Evolutionary conservation across 2,329 filamentous ascomycete species (phyloP).

Genomic region (Penicillium hesseltinei): DNA sequence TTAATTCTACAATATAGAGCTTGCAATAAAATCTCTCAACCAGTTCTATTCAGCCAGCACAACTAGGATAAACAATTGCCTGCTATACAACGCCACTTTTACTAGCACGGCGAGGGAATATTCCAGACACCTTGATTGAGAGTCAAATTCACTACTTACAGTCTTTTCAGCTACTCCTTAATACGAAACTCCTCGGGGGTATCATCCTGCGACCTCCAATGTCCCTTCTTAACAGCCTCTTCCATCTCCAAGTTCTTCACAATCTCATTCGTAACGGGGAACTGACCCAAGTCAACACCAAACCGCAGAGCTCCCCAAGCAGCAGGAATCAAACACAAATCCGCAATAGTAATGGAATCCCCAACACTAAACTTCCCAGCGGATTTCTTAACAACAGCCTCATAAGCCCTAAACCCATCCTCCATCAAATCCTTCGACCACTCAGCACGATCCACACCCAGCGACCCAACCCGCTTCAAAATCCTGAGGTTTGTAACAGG

Average conservation of each 20-base stretch:
- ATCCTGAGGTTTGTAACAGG: constrained; percentile 60
- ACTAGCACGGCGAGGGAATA: not conserved
- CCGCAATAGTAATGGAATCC: constrained; percentile 56
- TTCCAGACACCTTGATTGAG: not conserved
- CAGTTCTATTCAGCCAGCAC: not conserved
- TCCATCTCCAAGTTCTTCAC: constrained; percentile 48
- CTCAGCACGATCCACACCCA: constrained; percentile 45
- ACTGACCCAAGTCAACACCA: constrained; percentile 53
- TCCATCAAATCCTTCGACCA: constrained; percentile 56
- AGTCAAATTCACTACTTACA: not conserved
- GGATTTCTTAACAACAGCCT: constrained; percentile 40
- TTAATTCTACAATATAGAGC: constrained; percentile 3
- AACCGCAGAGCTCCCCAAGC: constrained; percentile 58
- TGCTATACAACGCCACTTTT: not conserved
- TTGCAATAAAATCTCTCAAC: constrained; percentile 4
- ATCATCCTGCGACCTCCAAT: constrained; percentile 57
- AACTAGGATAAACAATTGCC: not conserved
- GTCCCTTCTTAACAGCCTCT: constrained; percentile 53
- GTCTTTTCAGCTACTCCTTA: constrained; percentile 3
- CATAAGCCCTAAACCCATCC: constrained; percentile 58
- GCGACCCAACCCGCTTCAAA: constrained; percentile 48
- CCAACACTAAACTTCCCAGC: constrained; percentile 57
- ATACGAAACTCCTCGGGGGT: constrained; percentile 48
- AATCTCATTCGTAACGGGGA: constrained; percentile 50
- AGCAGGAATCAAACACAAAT: constrained; percentile 58